These are phyloP conservation scores for Neopestalotiopsis clavispora DNA, from an alignment of 2,329 filamentous ascomycete genomes.

Conservation along the genomic window DNA sequence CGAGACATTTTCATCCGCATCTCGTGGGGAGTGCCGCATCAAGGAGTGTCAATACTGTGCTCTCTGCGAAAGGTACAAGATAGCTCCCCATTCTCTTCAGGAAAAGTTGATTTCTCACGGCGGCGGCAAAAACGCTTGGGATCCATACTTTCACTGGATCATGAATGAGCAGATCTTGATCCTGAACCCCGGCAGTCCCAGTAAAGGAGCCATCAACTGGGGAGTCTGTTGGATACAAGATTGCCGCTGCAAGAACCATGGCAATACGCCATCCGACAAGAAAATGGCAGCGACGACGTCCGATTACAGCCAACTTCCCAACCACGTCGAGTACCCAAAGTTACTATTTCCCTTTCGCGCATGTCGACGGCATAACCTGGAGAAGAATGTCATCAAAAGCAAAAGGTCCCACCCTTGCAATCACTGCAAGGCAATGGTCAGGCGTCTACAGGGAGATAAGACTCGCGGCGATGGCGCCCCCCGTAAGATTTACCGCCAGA, in stretches of 20 bases:
- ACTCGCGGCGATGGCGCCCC: not conserved
- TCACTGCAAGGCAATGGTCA: no score
- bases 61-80: not conserved
- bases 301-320: no score
- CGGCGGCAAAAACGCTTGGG: not conserved
- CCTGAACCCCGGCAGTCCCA: not conserved
- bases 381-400: not conserved
- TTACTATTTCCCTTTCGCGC: no score
- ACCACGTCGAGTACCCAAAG: no score
- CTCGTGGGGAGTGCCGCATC: not conserved
- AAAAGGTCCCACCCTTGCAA: not conserved
- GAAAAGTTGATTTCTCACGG: not conserved
- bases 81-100: not conserved
- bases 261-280: no score
- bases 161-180: not conserved
- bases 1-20: not conserved
- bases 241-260: not conserved
- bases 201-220: not conserved
- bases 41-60: not conserved
- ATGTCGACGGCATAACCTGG: no score
- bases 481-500: not conserved
- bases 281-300: no score
- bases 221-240: not conserved
- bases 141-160: conserved; percentile 14
- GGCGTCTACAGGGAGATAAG: not conserved